Base-by-base conservation (phyloP, 768 basidiomycete genomes). In the Lanmaoa rubissima region DNA sequence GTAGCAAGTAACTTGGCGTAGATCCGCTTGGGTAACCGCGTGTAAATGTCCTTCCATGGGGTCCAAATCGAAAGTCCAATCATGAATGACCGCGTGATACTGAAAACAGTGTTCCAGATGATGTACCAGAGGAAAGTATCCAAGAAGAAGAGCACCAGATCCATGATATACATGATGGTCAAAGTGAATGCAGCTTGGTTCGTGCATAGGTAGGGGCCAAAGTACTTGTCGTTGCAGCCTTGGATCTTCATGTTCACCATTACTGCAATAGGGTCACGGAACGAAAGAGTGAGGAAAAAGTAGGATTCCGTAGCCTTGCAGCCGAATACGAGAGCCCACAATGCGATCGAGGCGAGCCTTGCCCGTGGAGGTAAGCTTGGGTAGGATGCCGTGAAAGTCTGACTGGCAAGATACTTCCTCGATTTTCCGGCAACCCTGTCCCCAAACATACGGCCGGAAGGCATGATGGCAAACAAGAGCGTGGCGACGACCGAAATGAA, bases 121-220 rank as follows among this genome's bases (percentile, higher is more conserved):
- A 98, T 95, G 70, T 95, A 99, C 97, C 97, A 99, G 32, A 99
- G 76, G 88, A 98, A 99, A 8, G 97, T 99, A 77, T 99, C 97
- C 74, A 99, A 80, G 84, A 98, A 99, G 83, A 92, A 99, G 44
- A 99, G 83, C 50, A 89, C 85, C 46, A 99, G 76, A 69, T 98
- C 97, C 96, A 98, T 98, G 78, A 97, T 77, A 70, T 94, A 98
- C 96, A 98, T 99, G 79, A 98, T 90, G 53, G 97, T 85, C 69
- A 99, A 75, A 10, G 96, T 89, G 75, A 98, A 98, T 4, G 91
- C 92, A 2, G 94, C 91, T 63, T 99, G 97, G 71, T 98, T 95
- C 47, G 79, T 77, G 75, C 97, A 99, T 16, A 99, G 82, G 10
- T 77, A 79, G 63, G 80, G 78, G 16, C 94, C 95, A 59, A 98